A percentile compares a stretch with the other conserved stretches of the same genome.
Evolutionary conservation across 1,284 basidiomycete species (phyloP).

Genomic region (Cutaneotrichosporon cutaneum): DNA sequence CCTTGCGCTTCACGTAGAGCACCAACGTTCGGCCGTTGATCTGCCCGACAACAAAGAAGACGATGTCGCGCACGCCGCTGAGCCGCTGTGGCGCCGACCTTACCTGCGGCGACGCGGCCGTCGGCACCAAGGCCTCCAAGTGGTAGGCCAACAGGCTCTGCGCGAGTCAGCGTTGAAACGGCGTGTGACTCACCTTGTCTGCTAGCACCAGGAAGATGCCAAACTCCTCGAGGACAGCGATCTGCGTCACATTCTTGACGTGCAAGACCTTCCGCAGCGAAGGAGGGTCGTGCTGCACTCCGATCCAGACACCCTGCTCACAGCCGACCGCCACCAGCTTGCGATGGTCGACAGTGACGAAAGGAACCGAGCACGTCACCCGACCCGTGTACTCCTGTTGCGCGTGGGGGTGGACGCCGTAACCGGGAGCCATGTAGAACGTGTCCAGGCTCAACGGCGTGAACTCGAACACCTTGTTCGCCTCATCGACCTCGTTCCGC

Average conservation of each 20-base stretch:
- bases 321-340: constrained; percentile 88
- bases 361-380: constrained; percentile 90
- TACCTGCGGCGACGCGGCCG: constrained; percentile 53
- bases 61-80: constrained; percentile 78
- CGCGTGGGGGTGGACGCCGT: constrained; percentile 57
- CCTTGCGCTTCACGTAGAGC: constrained; percentile 93
- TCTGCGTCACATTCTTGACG: constrained; percentile 85
- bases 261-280: constrained; percentile 87
- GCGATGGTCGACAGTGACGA: constrained; percentile 78
- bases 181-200: constrained; percentile 57
- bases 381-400: constrained; percentile 76
- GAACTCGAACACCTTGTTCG: constrained; percentile 84
- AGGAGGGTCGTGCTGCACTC: constrained; percentile 78
- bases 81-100: constrained; percentile 70
- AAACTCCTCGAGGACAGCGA: constrained; percentile 91
- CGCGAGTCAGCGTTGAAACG: not conserved
- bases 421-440: constrained; percentile 68
- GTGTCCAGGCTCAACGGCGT: constrained; percentile 81
- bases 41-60: constrained; percentile 90
- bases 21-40: constrained; percentile 80
- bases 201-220: constrained; percentile 93
- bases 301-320: constrained; percentile 95
- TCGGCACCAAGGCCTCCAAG: constrained; percentile 91
- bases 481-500: constrained; percentile 81
- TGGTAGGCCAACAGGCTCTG: constrained; percentile 68